These are phyloP conservation scores for Chaetomium sp. DNA, from an alignment of 2,329 filamentous ascomycete species.

Conservation along the genomic window DNA sequence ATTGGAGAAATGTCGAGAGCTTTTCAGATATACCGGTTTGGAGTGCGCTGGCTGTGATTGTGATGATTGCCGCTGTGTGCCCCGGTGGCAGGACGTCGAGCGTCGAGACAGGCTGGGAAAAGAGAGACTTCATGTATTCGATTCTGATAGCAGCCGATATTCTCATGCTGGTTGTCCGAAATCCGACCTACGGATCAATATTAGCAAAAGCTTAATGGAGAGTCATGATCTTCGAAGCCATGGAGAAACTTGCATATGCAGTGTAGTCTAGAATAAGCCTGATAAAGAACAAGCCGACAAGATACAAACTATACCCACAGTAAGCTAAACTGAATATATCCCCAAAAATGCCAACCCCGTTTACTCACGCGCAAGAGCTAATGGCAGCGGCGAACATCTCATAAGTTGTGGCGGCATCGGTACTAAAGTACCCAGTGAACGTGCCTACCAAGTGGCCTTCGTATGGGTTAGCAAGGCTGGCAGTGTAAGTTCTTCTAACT, in stretches of 20 bases:
- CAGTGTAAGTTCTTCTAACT: slow-evolving; percentile 8
- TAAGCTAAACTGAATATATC: neutral
- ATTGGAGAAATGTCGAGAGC: slow-evolving; percentile 52
- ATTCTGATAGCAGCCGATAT: slow-evolving; percentile 55
- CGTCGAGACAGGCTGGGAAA: slow-evolving; percentile 58
- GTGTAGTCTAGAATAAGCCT: slow-evolving; percentile 56
- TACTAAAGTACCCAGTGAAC: slow-evolving; percentile 28
- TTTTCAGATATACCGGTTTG: slow-evolving; percentile 59
- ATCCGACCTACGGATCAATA: slow-evolving; percentile 34
- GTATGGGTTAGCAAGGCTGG: neutral
- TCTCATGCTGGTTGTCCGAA: slow-evolving; percentile 54
- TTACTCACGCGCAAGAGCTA: slow-evolving; percentile 27
- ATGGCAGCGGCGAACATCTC: slow-evolving; percentile 26
- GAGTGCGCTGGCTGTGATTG: slow-evolving; percentile 54
- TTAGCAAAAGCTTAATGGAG: slow-evolving; percentile 5
- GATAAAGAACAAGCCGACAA: slow-evolving; percentile 63
- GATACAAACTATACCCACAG: slow-evolving; percentile 45
- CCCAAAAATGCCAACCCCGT: slow-evolving; percentile 19
- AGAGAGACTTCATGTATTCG: slow-evolving; percentile 56
- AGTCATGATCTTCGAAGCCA: neutral
- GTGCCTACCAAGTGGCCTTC: slow-evolving; percentile 28
- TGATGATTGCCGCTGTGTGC: slow-evolving; percentile 55
- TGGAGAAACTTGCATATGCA: slow-evolving; percentile 24
- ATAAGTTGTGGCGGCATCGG: slow-evolving; percentile 22
- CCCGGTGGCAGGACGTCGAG: slow-evolving; percentile 58